Percentiles rank a stretch among this genome's conserved stretches.
Evolutionary conservation across 2,329 filamentous ascomycete species (phyloP).

Genomic region (Plenodomus tracheiphilus): DNA sequence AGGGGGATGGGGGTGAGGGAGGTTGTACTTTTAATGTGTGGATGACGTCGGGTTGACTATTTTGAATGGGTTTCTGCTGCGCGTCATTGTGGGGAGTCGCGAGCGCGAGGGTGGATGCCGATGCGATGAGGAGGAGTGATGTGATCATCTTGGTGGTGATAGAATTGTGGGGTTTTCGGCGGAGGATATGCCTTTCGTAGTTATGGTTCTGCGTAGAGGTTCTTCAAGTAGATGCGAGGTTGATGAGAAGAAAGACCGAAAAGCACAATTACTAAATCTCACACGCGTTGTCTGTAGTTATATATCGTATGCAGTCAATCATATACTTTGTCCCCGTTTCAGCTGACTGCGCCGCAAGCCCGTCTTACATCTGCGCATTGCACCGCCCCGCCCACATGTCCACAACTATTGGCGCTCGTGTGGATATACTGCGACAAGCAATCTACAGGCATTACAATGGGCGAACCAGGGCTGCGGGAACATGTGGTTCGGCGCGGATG

Average conservation of each 20-base stretch:
- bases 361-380: neutral
- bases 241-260: neutral
- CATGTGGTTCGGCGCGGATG: neutral
- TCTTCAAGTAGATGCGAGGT: neutral
- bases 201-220: neutral
- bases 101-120: neutral
- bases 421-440: neutral
- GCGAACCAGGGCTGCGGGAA: neutral
- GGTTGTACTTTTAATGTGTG: neutral
- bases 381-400: no score
- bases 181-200: no score
- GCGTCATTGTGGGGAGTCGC: conserved; percentile 5
- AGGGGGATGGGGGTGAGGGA: neutral
- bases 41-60: neutral
- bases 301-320: neutral
- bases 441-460: neutral
- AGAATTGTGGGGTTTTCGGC: no score
- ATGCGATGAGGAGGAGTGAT: neutral
- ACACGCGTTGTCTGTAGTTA: neutral
- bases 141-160: conserved; percentile 1
- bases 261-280: neutral
- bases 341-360: neutral
- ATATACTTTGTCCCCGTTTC: neutral
- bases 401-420: neutral
- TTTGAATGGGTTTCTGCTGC: conserved; percentile 10